Base-by-base conservation (phyloP, 139 green algal species). In the Trebouxia sp. region DNA sequence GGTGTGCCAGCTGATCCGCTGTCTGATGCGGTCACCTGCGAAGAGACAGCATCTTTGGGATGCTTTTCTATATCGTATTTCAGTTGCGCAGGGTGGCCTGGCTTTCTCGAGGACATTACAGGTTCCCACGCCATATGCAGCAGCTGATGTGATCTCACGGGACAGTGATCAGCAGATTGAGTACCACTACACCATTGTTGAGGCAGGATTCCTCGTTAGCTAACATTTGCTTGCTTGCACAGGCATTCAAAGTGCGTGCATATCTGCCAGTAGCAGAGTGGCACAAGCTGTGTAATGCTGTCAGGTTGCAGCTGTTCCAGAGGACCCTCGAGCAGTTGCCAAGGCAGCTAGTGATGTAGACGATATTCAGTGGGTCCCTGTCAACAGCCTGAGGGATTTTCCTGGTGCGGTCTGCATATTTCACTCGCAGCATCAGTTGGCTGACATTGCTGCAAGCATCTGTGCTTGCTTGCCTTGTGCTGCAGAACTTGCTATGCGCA, bases 71-170 rank as follows among this genome's bases (percentile, higher is more conserved):
- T n/a, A n/a, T n/a, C n/a, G n/a, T n/a, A n/a, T n/a, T 81, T 51
- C 41, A 77, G 69, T 51, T 35, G 41, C 69, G n/a, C 41, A 77
- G 43, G 69, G 38, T 77, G 69, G 69, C 10, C 26, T 77, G 56
- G 76, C 78, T 24, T 82, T 90, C 47, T 84, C 76, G 65, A 74
- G 69, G 9, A 50, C 45, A 22, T 75, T 88, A 28, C 42, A 50
- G 26, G 84, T 83, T 38, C 89, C 89, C n/a, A 87, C 79, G 0
- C 74, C 88, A 14, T 89, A 92, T 79, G 83, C 88, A 14, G 87
- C 86, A n/a, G 86, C 88, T 7, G 88, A 92, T 51, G 84, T 81
- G 6, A 87, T 90, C 5, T 42, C 56, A 3, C 10, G 58, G 2
- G 83, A 87, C 42, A 43, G 82, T 50, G 39, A 37, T 39, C 5